Percentiles rank a stretch among this genome's conserved stretches.
Conservation (phyloP, 2,329 filamentous ascomycete species). For the Seiridium unicorne region DNA sequence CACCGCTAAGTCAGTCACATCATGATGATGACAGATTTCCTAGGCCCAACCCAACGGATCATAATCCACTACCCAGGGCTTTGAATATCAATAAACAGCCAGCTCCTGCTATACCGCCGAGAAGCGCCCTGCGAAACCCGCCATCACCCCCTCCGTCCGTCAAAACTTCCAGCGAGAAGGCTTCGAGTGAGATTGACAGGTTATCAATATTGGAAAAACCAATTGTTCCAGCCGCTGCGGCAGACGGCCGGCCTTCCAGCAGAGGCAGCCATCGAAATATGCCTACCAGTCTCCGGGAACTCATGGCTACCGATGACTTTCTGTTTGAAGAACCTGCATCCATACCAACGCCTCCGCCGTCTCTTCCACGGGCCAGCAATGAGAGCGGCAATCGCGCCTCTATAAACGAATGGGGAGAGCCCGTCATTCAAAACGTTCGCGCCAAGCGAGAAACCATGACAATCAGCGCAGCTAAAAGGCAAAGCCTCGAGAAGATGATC, state of each 20-base stretch:
- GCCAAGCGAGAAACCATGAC: conserved; percentile 52
- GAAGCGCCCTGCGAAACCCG: conserved; percentile 18
- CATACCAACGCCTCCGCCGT: conserved; percentile 42
- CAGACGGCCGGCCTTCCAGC: conserved; percentile 17
- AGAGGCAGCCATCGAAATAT: conserved; percentile 21
- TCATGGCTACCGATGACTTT: conserved; percentile 5
- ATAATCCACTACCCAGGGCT: neutral
- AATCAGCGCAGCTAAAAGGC: conserved; percentile 40
- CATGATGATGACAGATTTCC: neutral
- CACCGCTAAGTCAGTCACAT: conserved; percentile 9
- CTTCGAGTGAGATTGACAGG: conserved; percentile 15
- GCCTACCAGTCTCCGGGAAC: conserved; percentile 17
- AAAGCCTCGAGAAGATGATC: conserved; percentile 49
- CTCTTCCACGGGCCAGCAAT: conserved; percentile 36
- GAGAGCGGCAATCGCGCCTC: conserved; percentile 26
- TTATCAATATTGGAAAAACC: conserved; percentile 10
- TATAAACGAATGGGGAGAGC: conserved; percentile 28
- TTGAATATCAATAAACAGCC: conserved; percentile 4
- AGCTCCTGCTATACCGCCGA: conserved; percentile 10
- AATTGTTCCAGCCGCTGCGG: conserved; percentile 11
- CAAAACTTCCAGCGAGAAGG: conserved; percentile 10
- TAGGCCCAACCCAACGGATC: too few species aligned
- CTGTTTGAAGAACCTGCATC: conserved; percentile 24
- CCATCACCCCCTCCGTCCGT: conserved; percentile 35
- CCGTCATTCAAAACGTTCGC: conserved; percentile 45